Evolutionary conservation across 352 stramenopile species (phyloP).

Genomic region (Elongisporangium senticosum): DNA sequence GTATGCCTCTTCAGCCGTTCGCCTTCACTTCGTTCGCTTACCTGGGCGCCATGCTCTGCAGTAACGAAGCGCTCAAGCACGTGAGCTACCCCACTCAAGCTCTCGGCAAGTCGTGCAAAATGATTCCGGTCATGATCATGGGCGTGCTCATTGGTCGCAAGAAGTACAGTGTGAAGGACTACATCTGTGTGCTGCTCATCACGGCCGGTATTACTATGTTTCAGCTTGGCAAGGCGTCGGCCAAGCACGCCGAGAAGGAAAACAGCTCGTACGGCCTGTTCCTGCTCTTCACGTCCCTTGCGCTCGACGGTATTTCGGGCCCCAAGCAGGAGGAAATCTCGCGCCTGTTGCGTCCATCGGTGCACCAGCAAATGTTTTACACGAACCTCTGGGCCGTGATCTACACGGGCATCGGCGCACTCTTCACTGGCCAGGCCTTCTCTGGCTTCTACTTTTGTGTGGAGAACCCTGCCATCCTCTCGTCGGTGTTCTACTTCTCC

Average conservation of each 20-base stretch:
- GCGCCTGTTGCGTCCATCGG: slow-evolving; percentile 60
- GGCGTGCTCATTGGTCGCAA: slow-evolving; percentile 90
- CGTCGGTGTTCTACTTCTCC: slow-evolving; percentile 91
- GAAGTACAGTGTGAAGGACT: slow-evolving; percentile 86
- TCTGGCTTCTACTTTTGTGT: slow-evolving; percentile 74
- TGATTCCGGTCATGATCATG: slow-evolving; percentile 97
- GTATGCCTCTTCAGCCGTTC: slow-evolving; percentile 76
- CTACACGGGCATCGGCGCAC: slow-evolving; percentile 70
- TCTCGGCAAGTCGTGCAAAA: slow-evolving; percentile 99
- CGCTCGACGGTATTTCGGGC: slow-evolving; percentile 94
- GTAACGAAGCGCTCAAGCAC: slow-evolving; percentile 91
- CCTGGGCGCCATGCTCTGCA: slow-evolving; percentile 89
- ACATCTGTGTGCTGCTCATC: slow-evolving; percentile 89
- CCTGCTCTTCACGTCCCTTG: slow-evolving; percentile 90
- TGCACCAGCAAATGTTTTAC: slow-evolving; percentile 90
- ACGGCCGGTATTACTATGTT: slow-evolving; percentile 88
- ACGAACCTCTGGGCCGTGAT: slow-evolving; percentile 87
- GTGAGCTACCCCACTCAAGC: slow-evolving; percentile 97
- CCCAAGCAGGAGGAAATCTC: slow-evolving; percentile 94
- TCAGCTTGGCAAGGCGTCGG: slow-evolving; percentile 78
- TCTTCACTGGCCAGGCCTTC: slow-evolving; percentile 71
- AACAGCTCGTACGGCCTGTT: slow-evolving; percentile 88
- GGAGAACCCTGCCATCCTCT: slow-evolving; percentile 77
- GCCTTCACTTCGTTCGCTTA: slow-evolving; percentile 87
- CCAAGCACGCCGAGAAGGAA: slow-evolving; percentile 71